A percentile compares a stretch with the other conserved stretches of the same genome.
Conservation (phyloP, 768 basidiomycete genomes). For the Naganishia antarctica region DNA sequence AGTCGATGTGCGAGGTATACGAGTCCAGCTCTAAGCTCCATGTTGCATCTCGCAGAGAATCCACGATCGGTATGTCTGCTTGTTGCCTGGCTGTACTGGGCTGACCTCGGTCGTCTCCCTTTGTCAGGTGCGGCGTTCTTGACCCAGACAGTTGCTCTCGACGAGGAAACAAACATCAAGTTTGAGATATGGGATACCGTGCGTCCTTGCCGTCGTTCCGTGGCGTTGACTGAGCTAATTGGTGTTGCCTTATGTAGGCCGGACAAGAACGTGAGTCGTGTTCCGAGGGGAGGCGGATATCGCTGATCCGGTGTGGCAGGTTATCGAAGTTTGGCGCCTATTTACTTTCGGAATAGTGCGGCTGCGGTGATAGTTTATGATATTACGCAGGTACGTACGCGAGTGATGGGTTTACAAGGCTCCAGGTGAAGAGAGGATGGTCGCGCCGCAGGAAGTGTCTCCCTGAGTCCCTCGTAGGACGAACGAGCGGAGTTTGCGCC, state of each 20-base stretch:
- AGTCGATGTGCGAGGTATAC: conserved; percentile 15
- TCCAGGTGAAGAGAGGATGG: too few species aligned
- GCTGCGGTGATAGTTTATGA: conserved; percentile 56
- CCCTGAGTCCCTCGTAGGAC: too few species aligned
- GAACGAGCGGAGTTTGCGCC: too few species aligned
- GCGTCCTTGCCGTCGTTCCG: conserved; percentile 40
- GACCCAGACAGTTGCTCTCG: conserved; percentile 90
- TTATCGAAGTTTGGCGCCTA: conserved; percentile 48
- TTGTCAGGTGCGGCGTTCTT: conserved; percentile 75
- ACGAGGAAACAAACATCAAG: conserved; percentile 86
- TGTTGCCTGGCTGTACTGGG: not conserved
- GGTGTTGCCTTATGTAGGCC: conserved; percentile 32
- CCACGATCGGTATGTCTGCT: conserved; percentile 40
- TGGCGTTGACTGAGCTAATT: not conserved
- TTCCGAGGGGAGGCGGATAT: not conserved
- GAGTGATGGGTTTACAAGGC: too few species aligned
- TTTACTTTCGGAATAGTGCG: conserved; percentile 48
- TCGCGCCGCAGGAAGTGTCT: too few species aligned
- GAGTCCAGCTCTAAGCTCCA: not conserved
- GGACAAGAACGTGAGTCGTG: conserved; percentile 46
- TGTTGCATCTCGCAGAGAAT: conserved; percentile 36
- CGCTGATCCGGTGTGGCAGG: conserved; percentile 24
- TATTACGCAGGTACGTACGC: conserved; percentile 62
- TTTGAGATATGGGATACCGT: conserved; percentile 86
- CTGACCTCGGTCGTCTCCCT: not conserved